These are phyloP conservation scores for Sporothrix protearum DNA, from an alignment of 2,329 filamentous ascomycete species.

Conservation along the genomic window DNA sequence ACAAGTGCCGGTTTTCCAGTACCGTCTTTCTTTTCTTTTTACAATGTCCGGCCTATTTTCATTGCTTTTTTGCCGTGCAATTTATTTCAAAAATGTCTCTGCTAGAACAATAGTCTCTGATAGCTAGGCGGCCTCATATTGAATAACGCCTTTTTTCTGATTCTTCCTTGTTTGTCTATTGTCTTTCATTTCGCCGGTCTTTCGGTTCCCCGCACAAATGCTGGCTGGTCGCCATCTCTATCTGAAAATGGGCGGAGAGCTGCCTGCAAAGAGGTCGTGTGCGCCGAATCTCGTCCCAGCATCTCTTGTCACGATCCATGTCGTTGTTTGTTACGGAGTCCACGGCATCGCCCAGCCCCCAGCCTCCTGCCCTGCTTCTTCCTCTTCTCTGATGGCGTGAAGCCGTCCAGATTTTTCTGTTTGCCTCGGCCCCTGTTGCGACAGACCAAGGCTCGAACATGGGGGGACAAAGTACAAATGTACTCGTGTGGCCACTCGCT, in stretches of 20 bases:
- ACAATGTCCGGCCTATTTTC: neutral
- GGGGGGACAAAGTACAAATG: neutral
- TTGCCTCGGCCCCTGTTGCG: constrained; percentile 1
- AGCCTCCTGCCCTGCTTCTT: neutral
- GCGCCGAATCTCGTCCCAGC: neutral
- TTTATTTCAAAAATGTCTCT: constrained; percentile 9
- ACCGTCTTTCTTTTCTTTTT: neutral
- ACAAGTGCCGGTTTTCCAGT: too few species aligned
- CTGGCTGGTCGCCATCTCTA: neutral
- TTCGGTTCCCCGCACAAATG: neutral
- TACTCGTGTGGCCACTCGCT: neutral
- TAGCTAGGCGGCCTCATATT: neutral
- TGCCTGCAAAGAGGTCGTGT: too few species aligned
- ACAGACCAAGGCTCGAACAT: neutral
- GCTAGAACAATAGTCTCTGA: neutral
- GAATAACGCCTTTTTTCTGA: neutral
- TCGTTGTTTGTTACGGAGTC: neutral
- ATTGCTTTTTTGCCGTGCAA: neutral
- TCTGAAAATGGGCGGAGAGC: neutral
- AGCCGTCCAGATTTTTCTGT: neutral
- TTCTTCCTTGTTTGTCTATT: neutral
- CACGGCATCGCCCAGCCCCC: neutral
- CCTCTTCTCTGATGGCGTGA: neutral
- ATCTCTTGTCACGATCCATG: neutral
- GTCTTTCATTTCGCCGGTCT: neutral